Evolutionary conservation across 192 early-diverging fungal species (phyloP).

Genomic region (Paraglomus occultum): DNA sequence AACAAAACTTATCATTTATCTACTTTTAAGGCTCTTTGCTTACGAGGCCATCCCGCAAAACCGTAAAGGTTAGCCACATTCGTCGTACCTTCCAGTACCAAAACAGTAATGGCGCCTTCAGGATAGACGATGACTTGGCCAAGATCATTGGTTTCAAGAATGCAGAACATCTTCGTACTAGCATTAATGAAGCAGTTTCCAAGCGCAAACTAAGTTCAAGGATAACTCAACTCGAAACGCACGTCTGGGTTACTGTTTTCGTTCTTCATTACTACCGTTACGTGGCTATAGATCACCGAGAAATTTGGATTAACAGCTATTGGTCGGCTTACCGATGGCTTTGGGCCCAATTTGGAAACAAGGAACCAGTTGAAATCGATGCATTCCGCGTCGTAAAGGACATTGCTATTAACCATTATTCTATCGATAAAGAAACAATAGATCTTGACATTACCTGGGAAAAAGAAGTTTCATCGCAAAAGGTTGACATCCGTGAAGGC

Average conservation of each 20-base stretch:
- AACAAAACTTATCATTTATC: not conserved
- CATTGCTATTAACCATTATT: conserved; percentile 10
- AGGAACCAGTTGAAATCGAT: conserved; percentile 15
- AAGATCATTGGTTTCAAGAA: conserved; percentile 9
- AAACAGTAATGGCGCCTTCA: not conserved
- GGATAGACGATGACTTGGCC: conserved; percentile 9
- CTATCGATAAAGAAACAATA: not conserved
- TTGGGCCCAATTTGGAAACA: conserved; percentile 25
- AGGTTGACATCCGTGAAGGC: not conserved
- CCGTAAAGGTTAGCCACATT: not conserved
- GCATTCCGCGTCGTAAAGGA: conserved; percentile 1
- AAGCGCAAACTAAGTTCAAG: not conserved
- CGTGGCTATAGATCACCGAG: conserved; percentile 16
- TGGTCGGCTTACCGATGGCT: conserved; percentile 16
- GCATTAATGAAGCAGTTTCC: not conserved
- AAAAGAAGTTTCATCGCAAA: not conserved
- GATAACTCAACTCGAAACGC: not conserved
- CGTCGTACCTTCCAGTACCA: conserved; percentile 3
- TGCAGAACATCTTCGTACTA: not conserved
- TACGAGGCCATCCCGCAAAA: not conserved
- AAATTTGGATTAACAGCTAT: conserved; percentile 1
- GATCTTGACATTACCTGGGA: conserved; percentile 1
- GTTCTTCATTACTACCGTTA: conserved; percentile 15
- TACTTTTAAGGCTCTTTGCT: not conserved
- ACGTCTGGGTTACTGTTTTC: conserved; percentile 13